phyloP scores from a whole-genome alignment of 371 early-diverging fungal species.

The Blastocladiella emersonii region DNA sequence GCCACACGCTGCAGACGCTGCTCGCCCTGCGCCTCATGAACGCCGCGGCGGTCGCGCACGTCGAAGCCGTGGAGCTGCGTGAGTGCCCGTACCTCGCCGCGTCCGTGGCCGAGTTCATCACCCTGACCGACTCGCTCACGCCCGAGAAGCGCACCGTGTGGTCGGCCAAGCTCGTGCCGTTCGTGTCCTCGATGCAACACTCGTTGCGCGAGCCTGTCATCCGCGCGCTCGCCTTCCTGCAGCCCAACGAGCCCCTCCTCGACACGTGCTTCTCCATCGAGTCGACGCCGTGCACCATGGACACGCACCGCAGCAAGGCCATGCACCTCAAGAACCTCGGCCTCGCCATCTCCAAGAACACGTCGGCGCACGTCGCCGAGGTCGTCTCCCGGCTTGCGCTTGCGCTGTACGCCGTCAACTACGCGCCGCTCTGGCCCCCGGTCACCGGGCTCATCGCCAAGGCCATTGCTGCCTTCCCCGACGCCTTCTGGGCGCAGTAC shows the following conservation, averaged over 20 bases:
- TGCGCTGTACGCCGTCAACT: conserved; percentile 55
- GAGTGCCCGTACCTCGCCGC: not conserved
- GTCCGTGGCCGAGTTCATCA: too few species aligned
- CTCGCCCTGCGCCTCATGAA: not conserved
- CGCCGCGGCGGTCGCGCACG: not conserved
- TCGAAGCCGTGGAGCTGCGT: not conserved
- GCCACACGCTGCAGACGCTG: not conserved
- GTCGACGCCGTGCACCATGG: conserved; percentile 37
- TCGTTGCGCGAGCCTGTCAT: not conserved
- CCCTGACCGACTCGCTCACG: not conserved
- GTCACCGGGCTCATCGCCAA: conserved; percentile 41
- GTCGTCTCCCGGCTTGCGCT: conserved; percentile 44
- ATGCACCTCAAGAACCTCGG: conserved; percentile 53
- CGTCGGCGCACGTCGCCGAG: conserved; percentile 49
- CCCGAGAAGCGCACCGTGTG: not conserved
- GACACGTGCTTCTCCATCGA: conserved; percentile 46
- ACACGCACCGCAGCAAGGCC: conserved; percentile 61
- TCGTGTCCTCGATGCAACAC: not conserved
- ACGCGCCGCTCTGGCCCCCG: conserved; percentile 73
- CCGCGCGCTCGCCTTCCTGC: not conserved
- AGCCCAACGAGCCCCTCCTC: conserved; percentile 15
- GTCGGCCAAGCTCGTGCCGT: not conserved
- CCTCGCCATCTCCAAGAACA: conserved; percentile 33
- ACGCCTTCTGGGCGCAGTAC: conserved; percentile 7
- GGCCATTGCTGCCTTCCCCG: conserved; percentile 18